Percentiles rank a stretch among this genome's conserved stretches.
phyloP scores from a whole-genome alignment of 2,329 filamentous ascomycete species.

The Sporothrix brasiliensis region DNA sequence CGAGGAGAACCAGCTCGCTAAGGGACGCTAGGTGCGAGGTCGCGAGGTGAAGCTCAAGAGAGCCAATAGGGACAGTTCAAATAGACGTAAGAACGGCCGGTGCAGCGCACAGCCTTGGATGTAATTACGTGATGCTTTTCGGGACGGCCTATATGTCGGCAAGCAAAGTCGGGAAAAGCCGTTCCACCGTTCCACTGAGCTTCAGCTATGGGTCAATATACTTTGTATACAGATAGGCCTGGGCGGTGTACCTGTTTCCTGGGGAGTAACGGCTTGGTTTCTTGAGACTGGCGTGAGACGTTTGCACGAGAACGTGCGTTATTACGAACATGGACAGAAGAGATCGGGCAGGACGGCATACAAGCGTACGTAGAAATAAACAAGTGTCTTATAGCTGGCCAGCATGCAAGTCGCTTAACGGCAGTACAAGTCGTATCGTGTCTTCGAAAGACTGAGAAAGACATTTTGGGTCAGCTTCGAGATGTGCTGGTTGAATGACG shows the following conservation, averaged over 20 bases:
- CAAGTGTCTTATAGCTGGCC: neutral
- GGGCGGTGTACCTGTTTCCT: too few relatives aligned
- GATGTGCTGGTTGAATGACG: neutral
- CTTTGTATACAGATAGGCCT: too few relatives aligned
- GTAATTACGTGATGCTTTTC: neutral
- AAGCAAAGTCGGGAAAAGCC: constrained; percentile 4
- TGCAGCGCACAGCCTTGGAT: neutral
- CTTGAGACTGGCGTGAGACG: neutral
- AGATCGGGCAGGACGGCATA: neutral
- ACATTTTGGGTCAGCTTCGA: constrained; percentile 7
- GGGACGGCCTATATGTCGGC: constrained; percentile 15
- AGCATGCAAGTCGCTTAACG: neutral
- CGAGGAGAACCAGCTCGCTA: constrained; percentile 8
- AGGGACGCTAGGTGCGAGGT: constrained; percentile 18
- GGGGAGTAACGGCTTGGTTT: neutral
- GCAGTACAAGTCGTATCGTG: neutral
- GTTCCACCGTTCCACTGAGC: neutral
- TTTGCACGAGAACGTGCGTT: neutral
- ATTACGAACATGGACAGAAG: neutral
- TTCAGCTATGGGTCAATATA: too few relatives aligned
- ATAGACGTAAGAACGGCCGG: neutral
- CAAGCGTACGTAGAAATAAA: neutral
- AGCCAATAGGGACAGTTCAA: neutral
- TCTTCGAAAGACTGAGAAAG: neutral
- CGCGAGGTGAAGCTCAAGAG: constrained; percentile 17